Conservation (phyloP, 805 yeast genomes). For the Lachancea sp. region DNA sequence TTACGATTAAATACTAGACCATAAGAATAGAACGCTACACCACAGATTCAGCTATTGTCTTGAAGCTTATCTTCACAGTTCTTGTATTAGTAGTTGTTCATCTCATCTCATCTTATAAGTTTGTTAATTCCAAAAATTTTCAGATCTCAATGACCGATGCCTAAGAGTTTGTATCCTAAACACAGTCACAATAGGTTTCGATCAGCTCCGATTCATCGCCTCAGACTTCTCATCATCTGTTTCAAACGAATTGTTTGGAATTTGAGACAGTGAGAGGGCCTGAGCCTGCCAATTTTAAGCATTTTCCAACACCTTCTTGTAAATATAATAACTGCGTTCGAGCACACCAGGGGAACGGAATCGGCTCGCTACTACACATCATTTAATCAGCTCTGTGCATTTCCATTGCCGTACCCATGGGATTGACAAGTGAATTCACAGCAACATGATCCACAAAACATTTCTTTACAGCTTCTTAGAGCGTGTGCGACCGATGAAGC, state of each 20-base stretch:
- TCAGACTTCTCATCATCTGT: neutral
- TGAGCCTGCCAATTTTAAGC: neutral
- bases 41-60: neutral
- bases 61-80: neutral
- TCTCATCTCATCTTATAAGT: neutral
- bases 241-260: neutral
- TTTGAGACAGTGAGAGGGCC: neutral
- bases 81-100: neutral
- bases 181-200: neutral
- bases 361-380: neutral
- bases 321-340: neutral
- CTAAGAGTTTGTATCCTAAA: neutral
- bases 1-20: constrained; percentile 22
- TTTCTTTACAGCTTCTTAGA: neutral
- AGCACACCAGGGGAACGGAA: neutral
- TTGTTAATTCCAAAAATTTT: neutral
- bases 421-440: neutral
- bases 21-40: no score
- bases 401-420: neutral
- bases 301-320: neutral
- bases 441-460: constrained; percentile 1
- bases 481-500: constrained; percentile 5
- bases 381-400: neutral
- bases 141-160: neutral
- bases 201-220: neutral